A percentile compares a stretch with the other conserved stretches of the same genome.
Conservation (phyloP, 495 filamentous ascomycete genomes). For the Umbilicaria muhlenbergii region DNA sequence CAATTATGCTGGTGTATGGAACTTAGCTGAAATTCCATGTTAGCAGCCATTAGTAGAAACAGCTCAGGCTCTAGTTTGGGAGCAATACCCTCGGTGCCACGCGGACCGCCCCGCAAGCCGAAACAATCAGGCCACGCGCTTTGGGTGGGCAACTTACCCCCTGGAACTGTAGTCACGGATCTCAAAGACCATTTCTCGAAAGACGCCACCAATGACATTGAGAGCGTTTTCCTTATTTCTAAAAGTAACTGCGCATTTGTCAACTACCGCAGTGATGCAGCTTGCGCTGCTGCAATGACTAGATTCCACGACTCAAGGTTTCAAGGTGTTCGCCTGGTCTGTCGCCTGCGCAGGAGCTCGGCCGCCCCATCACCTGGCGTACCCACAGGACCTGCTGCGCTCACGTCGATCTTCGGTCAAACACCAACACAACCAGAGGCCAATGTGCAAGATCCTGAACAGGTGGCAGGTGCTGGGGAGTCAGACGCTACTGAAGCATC, state of each 20-base stretch:
- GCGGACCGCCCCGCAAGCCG: constrained; percentile 85
- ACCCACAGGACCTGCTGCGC: constrained; percentile 37
- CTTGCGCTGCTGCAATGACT: constrained; percentile 61
- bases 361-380: constrained; percentile 29
- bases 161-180: constrained; percentile 58
- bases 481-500: constrained; percentile 3
- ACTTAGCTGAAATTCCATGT: background rate
- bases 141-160: constrained; percentile 92
- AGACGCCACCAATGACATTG: constrained; percentile 60
- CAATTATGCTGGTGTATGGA: constrained; percentile 1
- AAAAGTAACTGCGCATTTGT: constrained; percentile 98
- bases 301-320: constrained; percentile 89
- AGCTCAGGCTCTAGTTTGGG: constrained; percentile 10
- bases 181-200: constrained; percentile 84
- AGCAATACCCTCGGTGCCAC: constrained; percentile 35
- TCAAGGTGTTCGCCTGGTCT: constrained; percentile 79
- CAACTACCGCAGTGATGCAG: constrained; percentile 74
- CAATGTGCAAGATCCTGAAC: constrained; percentile 9
- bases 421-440: constrained; percentile 13
- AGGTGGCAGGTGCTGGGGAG: constrained; percentile 14
- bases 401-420: constrained; percentile 12
- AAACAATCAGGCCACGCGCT: constrained; percentile 87
- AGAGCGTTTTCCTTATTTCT: constrained; percentile 87
- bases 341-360: constrained; percentile 57
- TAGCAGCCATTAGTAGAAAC: constrained; percentile 3